A percentile compares a stretch with the other conserved stretches of the same genome.
phyloP scores from a whole-genome alignment of 2,329 filamentous ascomycete genomes.

The Leptodontidium sp. region DNA sequence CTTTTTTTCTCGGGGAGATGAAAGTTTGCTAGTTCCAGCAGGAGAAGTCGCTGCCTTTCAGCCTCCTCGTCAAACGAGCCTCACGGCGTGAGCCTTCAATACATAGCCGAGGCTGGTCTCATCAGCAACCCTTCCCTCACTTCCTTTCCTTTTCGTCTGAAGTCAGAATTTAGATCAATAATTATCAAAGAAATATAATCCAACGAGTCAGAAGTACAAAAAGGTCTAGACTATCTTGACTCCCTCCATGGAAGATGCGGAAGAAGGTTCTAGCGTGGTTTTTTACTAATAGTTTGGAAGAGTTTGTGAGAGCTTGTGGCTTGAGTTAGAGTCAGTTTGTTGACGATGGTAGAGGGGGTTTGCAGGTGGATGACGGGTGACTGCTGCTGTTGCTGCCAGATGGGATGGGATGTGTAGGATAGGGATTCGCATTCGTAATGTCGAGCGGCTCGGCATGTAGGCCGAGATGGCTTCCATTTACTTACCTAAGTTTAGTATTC shows the following conservation, averaged over 20 bases:
- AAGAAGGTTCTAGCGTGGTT: not conserved
- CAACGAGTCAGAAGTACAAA: not conserved
- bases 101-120: not conserved
- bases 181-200: not conserved
- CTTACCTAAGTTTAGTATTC: not conserved
- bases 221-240: not conserved
- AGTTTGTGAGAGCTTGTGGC: not conserved
- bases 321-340: not conserved
- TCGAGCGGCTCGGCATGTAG: not conserved
- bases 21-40: not conserved
- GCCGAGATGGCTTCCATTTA: not conserved
- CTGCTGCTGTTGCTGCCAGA: not conserved
- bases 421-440: not conserved
- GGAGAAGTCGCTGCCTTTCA: not conserved
- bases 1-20: not conserved
- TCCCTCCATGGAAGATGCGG: not conserved
- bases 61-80: slow-evolving; percentile 9
- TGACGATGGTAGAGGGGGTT: not conserved
- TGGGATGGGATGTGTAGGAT: not conserved
- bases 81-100: not conserved
- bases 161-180: not conserved
- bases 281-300: slow-evolving; percentile 3
- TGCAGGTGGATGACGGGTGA: not conserved
- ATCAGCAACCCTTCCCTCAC: not conserved
- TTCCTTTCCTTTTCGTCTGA: not conserved